Base-by-base conservation (phyloP, 768 basidiomycete species). In the Psilocybe cyanescens region DNA sequence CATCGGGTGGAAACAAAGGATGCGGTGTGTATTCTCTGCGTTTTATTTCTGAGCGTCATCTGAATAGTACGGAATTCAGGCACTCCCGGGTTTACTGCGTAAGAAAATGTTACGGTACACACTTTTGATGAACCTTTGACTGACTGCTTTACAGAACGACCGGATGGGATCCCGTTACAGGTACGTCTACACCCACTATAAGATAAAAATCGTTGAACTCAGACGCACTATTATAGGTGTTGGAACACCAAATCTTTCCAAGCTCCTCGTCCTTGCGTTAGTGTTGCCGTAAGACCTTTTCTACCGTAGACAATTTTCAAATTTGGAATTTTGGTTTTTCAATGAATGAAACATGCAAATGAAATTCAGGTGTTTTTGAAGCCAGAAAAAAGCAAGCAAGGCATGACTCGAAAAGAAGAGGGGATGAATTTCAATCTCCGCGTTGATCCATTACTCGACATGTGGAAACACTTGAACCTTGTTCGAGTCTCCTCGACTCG, bases 141-240 rank as follows among this genome's bases (percentile, higher is more conserved):
- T 57, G 7, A 66, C 30, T 50, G 30, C 28, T 30, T 51, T 55
- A 45, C 37, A 78, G 76, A 12, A 73, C 75, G 2, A 69, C 65
- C 11, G 79, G 79, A 39, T 80, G 78, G 78, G 78, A 79, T 66
- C 79, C 79, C 55, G 78, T 79, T 8, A 79, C 76, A 57, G 73
- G 77, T 72, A 60, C 3, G 70, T 64, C 14, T 28, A 19, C 11
- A 52, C 7, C 11, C 45, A 5, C 12, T 29, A 5, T 28, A 49
- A 24, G 46, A 16, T 11, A 49, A 37, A 41, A 8, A 47, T 60
- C 17, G 6, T 2, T n/a, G 51, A 54, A 1, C 41, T 9, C 28
- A 11, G 29, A 16, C 24, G 50, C 17, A 47, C 3, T 4, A 24
- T 51, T 33, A 28, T 46, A 76, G 75, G 77, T 47, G 72, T 78